Base-by-base conservation (phyloP, 208 protist species). In the Wallacemonas collosoma region DNA sequence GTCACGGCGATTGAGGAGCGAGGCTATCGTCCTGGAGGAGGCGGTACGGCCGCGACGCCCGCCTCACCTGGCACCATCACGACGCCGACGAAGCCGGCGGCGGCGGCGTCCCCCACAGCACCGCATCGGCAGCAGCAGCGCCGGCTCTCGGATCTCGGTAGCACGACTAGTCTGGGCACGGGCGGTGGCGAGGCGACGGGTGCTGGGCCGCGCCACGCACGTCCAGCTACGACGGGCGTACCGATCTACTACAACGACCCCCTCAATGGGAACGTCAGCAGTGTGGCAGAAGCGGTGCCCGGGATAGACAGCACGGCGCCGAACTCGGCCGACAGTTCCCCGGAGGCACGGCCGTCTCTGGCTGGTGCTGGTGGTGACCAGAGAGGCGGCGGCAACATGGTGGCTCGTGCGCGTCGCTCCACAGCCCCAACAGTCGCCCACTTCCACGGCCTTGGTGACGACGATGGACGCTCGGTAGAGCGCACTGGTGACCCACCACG, bases 1-100 rank as follows among this genome's bases (percentile, higher is more conserved):
- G 60, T 65, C n/a, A 41, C 60, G 43, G 60, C 60, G 60, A 41
- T 65, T 9, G 60, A 65, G 60, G 40, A 65, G 43, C 60, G 60
- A 38, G 60, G 43, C 12, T 65, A 51, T 41, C 60, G 60, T 9
- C 60, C 60, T n/a, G 45, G 45, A 6, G 26, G 26, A 26, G 26
- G 26, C 26, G 26, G 26, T 26, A 26, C 26, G 26, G 26, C 26
- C 26, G 26, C 26, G 26, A 6, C 45, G 45, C 45, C 8, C 8
- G 45, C 45, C 45, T 50, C 45, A 12, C 45, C 45, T 6, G 12
- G 45, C 45, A 6, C 45, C 45, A 48, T 51, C 12, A n/a, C 15
- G 8, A 51, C 41, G n/a, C 38, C 60, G 41, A 65, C 39, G 7
- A 48, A 53, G 53, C 45, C 45, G 8, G 45, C 45, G 53, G 53